These are phyloP conservation scores for Schizophyllum amplum DNA, from an alignment of 1,284 basidiomycete species.

Conservation along the genomic window DNA sequence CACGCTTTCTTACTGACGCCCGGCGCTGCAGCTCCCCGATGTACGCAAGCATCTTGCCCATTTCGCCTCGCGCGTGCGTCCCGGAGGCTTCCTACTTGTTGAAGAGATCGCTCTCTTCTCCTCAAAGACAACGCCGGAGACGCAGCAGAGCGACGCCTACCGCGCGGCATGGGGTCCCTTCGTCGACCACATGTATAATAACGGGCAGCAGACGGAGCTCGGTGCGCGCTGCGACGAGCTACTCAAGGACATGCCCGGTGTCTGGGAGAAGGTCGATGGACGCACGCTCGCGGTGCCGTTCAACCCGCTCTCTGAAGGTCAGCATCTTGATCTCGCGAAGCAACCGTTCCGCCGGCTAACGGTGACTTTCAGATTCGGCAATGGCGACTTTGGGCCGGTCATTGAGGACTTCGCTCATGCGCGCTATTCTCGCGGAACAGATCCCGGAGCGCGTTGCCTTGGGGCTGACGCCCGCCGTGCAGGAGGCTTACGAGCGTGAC, in stretches of 20 bases:
- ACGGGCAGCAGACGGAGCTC: not conserved
- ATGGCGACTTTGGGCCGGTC: not conserved
- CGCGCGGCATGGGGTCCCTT: not conserved
- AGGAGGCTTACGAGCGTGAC: not conserved
- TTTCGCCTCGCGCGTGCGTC: conserved; percentile 1
- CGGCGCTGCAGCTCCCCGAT: not conserved
- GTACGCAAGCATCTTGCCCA: conserved; percentile 1
- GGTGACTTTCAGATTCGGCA: not conserved
- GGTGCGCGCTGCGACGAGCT: not conserved
- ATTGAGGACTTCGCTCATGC: not conserved
- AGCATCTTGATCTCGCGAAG: not conserved
- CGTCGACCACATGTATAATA: not conserved
- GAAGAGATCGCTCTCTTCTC: conserved; percentile 4
- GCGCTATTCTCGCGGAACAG: not conserved
- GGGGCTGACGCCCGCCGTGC: not conserved
- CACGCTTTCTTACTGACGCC: not conserved
- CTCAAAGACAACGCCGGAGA: not conserved
- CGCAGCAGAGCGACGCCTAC: not conserved
- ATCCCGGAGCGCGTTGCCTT: not conserved
- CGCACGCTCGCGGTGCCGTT: not conserved
- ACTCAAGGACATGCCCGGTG: not conserved
- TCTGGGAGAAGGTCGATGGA: not conserved
- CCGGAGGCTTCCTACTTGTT: conserved; percentile 1
- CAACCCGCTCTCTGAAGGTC: not conserved
- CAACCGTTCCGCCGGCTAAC: not conserved